phyloP scores from a whole-genome alignment of 176 grass and related monocot species.

The Musa schizocarpa region DNA sequence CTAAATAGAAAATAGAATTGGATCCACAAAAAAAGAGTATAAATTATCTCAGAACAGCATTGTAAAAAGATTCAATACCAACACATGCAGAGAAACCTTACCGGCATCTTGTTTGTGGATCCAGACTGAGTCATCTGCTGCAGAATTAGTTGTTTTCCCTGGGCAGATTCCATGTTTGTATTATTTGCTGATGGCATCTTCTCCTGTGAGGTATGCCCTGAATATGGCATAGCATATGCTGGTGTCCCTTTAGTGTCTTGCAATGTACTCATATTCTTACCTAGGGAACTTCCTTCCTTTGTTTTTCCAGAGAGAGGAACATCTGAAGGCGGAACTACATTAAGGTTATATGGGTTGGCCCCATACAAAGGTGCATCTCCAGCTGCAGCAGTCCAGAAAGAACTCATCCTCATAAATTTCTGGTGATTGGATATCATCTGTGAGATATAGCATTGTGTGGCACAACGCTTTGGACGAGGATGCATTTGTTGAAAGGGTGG shows the following conservation, averaged over 20 bases:
- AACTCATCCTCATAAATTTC: constrained; percentile 57
- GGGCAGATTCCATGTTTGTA: constrained; percentile 36
- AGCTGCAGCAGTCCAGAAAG: constrained; percentile 55
- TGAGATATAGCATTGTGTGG: constrained; percentile 79
- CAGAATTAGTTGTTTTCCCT: constrained; percentile 66
- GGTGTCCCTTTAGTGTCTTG: constrained; percentile 44
- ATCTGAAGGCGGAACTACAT: constrained; percentile 46
- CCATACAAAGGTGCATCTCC: constrained; percentile 50
- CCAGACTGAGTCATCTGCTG: constrained; percentile 52
- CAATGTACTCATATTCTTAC: constrained; percentile 35
- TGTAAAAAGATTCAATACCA: not conserved
- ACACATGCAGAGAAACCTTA: constrained; percentile 17
- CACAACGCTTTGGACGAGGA: constrained; percentile 59
- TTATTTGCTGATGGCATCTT: constrained; percentile 11
- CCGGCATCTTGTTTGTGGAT: constrained; percentile 53
- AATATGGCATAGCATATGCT: constrained; percentile 26
- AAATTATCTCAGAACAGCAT: not conserved
- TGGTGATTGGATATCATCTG: constrained; percentile 67
- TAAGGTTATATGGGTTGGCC: constrained; percentile 52
- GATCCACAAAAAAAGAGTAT: not conserved
- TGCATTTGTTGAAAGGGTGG: constrained; percentile 36
- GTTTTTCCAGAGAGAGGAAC: constrained; percentile 49
- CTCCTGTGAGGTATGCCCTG: constrained; percentile 42
- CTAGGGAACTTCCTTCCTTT: constrained; percentile 64
- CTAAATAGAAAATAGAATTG: constrained; percentile 26